phyloP scores from a whole-genome alignment of 495 filamentous ascomycete genomes.

The Recurvomyces mirabilis region DNA sequence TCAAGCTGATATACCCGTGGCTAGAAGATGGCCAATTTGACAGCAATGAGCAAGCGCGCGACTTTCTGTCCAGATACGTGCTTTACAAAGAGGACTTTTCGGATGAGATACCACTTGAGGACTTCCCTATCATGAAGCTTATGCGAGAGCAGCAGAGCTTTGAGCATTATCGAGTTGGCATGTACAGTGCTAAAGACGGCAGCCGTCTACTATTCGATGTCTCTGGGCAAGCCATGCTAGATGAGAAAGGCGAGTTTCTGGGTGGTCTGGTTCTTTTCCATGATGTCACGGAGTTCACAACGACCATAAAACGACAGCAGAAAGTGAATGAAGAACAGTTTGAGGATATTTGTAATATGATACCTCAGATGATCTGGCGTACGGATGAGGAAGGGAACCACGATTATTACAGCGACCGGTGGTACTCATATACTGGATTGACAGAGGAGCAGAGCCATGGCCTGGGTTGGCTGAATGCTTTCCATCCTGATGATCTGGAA shows the following conservation, averaged over 20 bases:
- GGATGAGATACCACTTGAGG: conserved; percentile 39
- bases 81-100: conserved; percentile 54
- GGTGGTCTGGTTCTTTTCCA: conserved; percentile 53
- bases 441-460: conserved; percentile 41
- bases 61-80: conserved; percentile 43
- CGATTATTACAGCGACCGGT: conserved; percentile 57
- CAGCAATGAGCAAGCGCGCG: conserved; percentile 36
- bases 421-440: conserved; percentile 62
- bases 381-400: conserved; percentile 45
- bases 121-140: conserved; percentile 51
- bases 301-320: conserved; percentile 49
- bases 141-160: conserved; percentile 45
- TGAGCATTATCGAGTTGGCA: conserved; percentile 44
- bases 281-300: conserved; percentile 52
- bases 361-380: conserved; percentile 63
- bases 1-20: conserved; percentile 36
- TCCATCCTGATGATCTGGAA: conserved; percentile 48
- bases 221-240: conserved; percentile 46
- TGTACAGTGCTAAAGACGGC: conserved; percentile 39
- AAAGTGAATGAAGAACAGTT: conserved; percentile 55
- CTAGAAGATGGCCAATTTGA: conserved; percentile 33
- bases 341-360: conserved; percentile 55
- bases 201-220: conserved; percentile 43
- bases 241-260: conserved; percentile 52
- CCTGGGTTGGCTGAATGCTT: conserved; percentile 32